These are phyloP conservation scores for Rugonectria rugulosa DNA, from an alignment of 2,329 filamentous ascomycete genomes.

Conservation along the genomic window DNA sequence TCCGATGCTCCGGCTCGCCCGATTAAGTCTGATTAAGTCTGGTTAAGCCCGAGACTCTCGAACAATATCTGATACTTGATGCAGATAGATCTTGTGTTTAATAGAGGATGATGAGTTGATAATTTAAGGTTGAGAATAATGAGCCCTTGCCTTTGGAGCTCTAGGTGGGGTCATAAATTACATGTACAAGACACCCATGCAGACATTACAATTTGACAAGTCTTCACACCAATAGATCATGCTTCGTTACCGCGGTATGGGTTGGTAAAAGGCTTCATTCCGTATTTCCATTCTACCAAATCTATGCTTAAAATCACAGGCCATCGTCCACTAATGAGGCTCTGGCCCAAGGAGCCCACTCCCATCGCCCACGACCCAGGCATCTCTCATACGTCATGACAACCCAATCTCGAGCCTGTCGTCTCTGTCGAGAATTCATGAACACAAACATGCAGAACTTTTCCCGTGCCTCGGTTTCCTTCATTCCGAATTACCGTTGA, in stretches of 20 bases:
- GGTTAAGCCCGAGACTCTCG: too few relatives aligned
- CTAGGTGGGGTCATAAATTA: too few relatives aligned
- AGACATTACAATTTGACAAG: too few relatives aligned
- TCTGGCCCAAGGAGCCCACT: constrained; percentile 35
- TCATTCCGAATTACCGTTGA: constrained; percentile 44
- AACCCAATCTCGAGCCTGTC: constrained; percentile 31
- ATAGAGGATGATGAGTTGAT: too few relatives aligned
- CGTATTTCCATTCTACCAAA: constrained; percentile 48
- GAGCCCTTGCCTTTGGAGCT: too few relatives aligned
- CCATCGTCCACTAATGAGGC: constrained; percentile 34
- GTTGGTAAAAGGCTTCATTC: constrained; percentile 40
- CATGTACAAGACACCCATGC: too few relatives aligned
- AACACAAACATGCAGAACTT: constrained; percentile 46
- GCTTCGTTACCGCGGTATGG: too few relatives aligned
- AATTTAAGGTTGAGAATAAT: too few relatives aligned
- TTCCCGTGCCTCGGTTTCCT: constrained; percentile 45
- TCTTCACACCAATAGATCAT: too few relatives aligned
- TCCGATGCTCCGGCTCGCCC: background rate
- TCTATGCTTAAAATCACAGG: constrained; percentile 47
- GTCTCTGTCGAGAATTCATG: constrained; percentile 36
- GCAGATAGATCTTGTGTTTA: too few relatives aligned
- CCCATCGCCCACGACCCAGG: constrained; percentile 33
- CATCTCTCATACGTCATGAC: constrained; percentile 40
- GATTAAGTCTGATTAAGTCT: too few relatives aligned
- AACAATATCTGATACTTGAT: too few relatives aligned